phyloP scores from a whole-genome alignment of 768 basidiomycete genomes.

The Holtermannia corniformis region DNA sequence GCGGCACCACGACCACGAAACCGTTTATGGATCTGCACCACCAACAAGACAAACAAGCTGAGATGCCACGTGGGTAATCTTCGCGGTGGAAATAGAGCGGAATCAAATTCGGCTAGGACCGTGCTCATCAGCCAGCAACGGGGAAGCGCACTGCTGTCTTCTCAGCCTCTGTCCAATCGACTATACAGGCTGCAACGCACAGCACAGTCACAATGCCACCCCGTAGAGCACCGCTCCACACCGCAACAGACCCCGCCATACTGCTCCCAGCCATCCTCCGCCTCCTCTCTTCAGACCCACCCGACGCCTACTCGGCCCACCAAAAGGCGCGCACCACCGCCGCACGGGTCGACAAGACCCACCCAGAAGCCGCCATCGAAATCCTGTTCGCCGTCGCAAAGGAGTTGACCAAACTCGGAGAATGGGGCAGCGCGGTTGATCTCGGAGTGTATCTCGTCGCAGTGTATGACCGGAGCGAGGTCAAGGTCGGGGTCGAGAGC shows the following conservation, averaged over 20 bases:
- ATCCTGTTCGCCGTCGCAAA: conserved; percentile 83
- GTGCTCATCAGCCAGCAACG: too few relatives aligned
- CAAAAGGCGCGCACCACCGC: conserved; percentile 95
- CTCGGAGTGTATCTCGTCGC: conserved; percentile 69
- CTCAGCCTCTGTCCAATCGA: too few relatives aligned
- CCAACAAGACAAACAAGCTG: too few relatives aligned
- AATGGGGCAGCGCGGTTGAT: conserved; percentile 85
- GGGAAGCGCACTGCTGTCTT: too few relatives aligned
- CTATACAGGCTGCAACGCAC: too few relatives aligned
- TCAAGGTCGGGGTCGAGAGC: conserved; percentile 63
- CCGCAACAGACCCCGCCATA: conserved; percentile 13
- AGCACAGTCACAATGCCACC: conserved; percentile 29
- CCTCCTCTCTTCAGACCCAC: conserved; percentile 43
- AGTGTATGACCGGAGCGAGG: conserved; percentile 66
- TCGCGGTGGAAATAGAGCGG: too few relatives aligned
- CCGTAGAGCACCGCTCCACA: conserved; percentile 20
- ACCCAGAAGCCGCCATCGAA: conserved; percentile 79
- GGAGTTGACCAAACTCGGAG: conserved; percentile 77
- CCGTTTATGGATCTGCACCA: too few relatives aligned
- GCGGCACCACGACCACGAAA: too few relatives aligned
- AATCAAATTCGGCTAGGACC: too few relatives aligned
- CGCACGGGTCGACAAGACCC: conserved; percentile 52
- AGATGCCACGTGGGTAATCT: too few relatives aligned
- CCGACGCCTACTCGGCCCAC: conserved; percentile 86
- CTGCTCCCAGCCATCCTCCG: conserved; percentile 36